phyloP scores from a whole-genome alignment of 768 basidiomycete genomes.

The Thelephora aurantiotincta region DNA sequence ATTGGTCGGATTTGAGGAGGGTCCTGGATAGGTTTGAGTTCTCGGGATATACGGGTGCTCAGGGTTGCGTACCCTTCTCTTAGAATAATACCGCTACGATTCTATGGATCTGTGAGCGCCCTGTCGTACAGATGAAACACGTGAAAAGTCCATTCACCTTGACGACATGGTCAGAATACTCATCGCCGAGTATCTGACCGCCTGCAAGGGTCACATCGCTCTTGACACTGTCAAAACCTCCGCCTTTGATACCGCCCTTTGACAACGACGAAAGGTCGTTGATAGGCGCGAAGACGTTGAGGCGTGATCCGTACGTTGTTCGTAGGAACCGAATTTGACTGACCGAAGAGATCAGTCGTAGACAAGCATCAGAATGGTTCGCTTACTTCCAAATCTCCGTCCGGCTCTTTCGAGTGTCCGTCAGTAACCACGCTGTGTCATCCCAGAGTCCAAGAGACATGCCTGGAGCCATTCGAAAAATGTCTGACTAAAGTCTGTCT shows the following conservation, averaged over 20 bases:
- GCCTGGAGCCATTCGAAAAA: conserved; percentile 88
- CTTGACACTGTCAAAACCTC: conserved; percentile 48
- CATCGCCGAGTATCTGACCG: conserved; percentile 83
- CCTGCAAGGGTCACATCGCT: conserved; percentile 63
- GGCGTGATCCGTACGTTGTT: conserved; percentile 62
- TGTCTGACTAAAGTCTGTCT: conserved; percentile 42
- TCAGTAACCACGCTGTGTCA: neutral
- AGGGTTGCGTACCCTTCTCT: conserved; percentile 54
- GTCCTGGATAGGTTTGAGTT: conserved; percentile 30
- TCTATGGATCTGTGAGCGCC: conserved; percentile 25
- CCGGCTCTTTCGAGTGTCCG: conserved; percentile 31
- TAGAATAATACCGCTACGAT: conserved; percentile 87
- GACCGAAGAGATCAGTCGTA: conserved; percentile 1
- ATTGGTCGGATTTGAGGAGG: conserved; percentile 86
- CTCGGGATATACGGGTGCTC: conserved; percentile 1
- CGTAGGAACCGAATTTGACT: conserved; percentile 84
- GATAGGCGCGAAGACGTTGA: conserved; percentile 87
- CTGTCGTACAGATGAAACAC: neutral
- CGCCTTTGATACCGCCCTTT: conserved; percentile 43
- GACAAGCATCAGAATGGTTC: neutral
- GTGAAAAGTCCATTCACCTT: conserved; percentile 38
- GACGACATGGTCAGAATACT: conserved; percentile 90
- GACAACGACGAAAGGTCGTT: conserved; percentile 78
- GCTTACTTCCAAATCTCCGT: conserved; percentile 90
- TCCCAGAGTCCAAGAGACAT: conserved; percentile 6